Conservation (phyloP, 441 rosid genomes). For the Kokia cookei region DNA sequence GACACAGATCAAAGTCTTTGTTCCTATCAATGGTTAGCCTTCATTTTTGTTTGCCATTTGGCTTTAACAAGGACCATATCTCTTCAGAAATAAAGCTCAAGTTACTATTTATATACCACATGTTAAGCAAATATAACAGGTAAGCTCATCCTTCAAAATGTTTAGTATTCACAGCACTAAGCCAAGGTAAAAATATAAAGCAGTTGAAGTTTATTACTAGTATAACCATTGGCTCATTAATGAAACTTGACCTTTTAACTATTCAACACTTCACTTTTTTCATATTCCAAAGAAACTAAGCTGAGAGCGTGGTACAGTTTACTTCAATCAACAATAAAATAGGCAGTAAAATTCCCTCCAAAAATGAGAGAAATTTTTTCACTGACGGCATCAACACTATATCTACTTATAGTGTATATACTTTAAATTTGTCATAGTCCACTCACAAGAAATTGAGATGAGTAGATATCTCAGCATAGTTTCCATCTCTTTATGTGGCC, state of each 20-base stretch:
- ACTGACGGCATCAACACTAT: background rate
- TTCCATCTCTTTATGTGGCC: background rate
- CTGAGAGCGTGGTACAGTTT: background rate
- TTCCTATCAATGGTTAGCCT: background rate
- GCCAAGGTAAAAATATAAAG: background rate
- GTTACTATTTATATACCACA: background rate
- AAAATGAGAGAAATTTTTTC: background rate
- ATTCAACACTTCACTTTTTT: background rate
- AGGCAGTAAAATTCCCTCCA: background rate
- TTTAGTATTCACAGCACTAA: background rate
- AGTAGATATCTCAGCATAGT: background rate
- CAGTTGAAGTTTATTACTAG: background rate
- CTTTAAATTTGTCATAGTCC: background rate
- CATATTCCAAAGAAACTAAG: background rate
- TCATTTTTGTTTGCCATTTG: background rate
- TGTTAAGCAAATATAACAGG: background rate
- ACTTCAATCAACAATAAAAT: background rate
- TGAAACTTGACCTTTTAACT: background rate
- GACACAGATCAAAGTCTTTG: background rate
- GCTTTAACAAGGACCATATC: conserved; percentile 2
- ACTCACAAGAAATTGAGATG: background rate
- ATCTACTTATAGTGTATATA: background rate
- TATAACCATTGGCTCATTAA: background rate
- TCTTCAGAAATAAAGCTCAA: background rate
- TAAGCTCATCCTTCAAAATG: background rate